Base-by-base conservation (phyloP, 2,329 filamentous ascomycete genomes). In the Coleophoma cylindrospora region DNA sequence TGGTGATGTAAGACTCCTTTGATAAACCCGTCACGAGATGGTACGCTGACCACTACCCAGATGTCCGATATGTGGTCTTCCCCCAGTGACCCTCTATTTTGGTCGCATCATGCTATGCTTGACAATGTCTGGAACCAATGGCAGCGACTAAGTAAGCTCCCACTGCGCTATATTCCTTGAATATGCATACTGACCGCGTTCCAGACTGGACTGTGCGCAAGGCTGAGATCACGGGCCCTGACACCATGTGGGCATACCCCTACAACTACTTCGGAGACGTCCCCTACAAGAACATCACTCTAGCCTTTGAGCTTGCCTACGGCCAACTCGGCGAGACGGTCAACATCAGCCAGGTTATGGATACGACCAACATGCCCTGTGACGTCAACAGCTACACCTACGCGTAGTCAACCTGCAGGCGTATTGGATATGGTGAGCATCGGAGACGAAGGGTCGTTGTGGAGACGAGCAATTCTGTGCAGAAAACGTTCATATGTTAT, bases 31-130 rank as follows among this genome's bases (percentile, higher is more conserved):
- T 5, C 7, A 27, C 27, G 27, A 27, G 7, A 27, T 8, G 3
- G 27, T 27, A 3, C 7, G 7, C 27, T 27, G 4, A 27, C 4
- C 27, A 27, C 9, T 27, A 27, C 4, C 27, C 9, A 27, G 27
- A 27, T 27, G 27, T 27, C 54, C 15, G 55, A 61, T 53, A 60
- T 57, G 43, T 66, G 57, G 52, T 59, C 57, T 15, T 64, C 61
- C 9, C 48, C 48, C 37, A 5, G 75, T 77, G 59, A 61, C 41
- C 59, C 66, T 0, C 36, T 69, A 10, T 69, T 69, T 50, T 69
- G 57, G 27, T 51, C 60, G 9, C 57, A 59, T 44, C 59, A 61
- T 40, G 56, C 58, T 17, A 54, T 52, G 43, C 15, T 60, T 7
- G 59, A 61, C 34, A 49, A 54, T 5, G 19, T 57, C 14, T 68